phyloP scores from a whole-genome alignment of 148 eudicot species.

The Dysphania ambrosioides region DNA sequence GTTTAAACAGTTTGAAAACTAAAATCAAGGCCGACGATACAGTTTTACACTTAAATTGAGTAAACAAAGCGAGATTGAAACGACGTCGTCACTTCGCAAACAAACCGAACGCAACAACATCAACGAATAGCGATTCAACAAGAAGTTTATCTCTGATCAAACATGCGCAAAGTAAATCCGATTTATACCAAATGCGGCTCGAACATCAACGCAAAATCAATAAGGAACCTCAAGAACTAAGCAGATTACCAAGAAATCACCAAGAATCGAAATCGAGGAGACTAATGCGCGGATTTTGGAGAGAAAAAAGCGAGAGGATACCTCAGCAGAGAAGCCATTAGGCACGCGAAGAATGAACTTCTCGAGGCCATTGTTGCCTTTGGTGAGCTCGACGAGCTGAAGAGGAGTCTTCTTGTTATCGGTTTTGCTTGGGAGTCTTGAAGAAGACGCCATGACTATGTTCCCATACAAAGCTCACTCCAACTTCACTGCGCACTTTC shows the following conservation, averaged over 20 bases:
- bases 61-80: too few species aligned
- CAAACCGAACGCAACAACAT: too few species aligned
- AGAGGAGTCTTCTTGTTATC: constrained; percentile 15
- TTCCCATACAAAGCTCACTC: constrained; percentile 26
- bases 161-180: constrained; percentile 9
- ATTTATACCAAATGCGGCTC: not conserved
- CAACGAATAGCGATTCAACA: too few species aligned
- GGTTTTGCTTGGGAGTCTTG: constrained; percentile 49
- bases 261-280: constrained; percentile 8
- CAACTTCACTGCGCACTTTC: constrained; percentile 16
- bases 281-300: constrained; percentile 2
- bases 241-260: constrained; percentile 1
- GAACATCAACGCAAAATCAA: not conserved
- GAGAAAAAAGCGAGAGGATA: constrained; percentile 16
- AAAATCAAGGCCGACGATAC: too few species aligned
- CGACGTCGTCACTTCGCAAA: too few species aligned
- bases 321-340: constrained; percentile 82
- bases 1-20: too few species aligned
- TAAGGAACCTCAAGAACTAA: constrained; percentile 17
- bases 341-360: constrained; percentile 72
- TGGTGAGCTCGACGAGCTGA: constrained; percentile 39
- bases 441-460: constrained; percentile 43
- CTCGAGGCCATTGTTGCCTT: constrained; percentile 72
- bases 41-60: too few species aligned
- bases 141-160: constrained; percentile 10